Evolutionary conservation across 176 grass and related monocot species (phyloP).

Genomic region (Oryza meridionalis): DNA sequence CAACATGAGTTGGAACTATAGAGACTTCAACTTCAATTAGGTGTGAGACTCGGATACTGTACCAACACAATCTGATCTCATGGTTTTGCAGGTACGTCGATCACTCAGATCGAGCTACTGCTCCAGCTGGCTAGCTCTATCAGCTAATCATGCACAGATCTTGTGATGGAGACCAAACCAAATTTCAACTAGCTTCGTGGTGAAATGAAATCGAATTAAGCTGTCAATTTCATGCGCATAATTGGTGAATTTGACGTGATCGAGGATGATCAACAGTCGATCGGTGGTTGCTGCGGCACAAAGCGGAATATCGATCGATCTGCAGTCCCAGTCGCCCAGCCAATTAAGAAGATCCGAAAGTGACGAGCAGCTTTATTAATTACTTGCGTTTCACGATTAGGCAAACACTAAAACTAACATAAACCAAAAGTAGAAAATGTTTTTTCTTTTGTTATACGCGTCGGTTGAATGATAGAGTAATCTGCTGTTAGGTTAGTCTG

Average conservation of each 20-base stretch:
- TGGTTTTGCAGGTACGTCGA: too few relatives aligned
- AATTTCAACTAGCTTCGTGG: not conserved
- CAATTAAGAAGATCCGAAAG: not conserved
- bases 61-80: too few relatives aligned
- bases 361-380: not conserved
- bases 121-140: too few relatives aligned
- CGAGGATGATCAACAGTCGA: not conserved
- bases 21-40: too few relatives aligned
- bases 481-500: conserved; percentile 1
- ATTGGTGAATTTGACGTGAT: not conserved
- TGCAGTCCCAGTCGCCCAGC: not conserved
- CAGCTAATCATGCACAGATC: too few relatives aligned
- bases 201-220: not conserved
- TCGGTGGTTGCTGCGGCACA: not conserved
- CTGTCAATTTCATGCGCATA: not conserved
- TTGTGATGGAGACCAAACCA: too few relatives aligned
- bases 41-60: too few relatives aligned
- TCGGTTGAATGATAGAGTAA: not conserved
- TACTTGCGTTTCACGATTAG: not conserved
- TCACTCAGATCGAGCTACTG: too few relatives aligned
- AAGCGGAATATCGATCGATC: not conserved
- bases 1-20: too few relatives aligned
- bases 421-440: not conserved
- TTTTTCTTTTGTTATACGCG: not conserved
- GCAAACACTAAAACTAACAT: not conserved